These are phyloP conservation scores for Alternaria tenuissima DNA, from an alignment of 2,329 filamentous ascomycete genomes.

Conservation along the genomic window DNA sequence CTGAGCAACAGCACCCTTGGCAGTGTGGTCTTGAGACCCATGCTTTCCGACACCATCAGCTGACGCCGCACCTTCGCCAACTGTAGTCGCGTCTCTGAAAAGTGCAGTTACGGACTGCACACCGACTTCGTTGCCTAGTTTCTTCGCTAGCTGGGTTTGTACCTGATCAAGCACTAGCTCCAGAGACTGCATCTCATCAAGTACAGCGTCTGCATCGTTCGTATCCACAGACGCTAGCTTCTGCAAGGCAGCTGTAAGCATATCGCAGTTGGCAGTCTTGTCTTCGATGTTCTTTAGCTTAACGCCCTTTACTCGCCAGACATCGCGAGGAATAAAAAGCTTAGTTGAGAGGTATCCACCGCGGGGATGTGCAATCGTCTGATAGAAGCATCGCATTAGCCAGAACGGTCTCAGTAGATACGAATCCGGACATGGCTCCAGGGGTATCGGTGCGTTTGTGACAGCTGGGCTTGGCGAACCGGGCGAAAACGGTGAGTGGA, in stretches of 20 bases:
- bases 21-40: conserved; percentile 42
- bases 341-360: conserved; percentile 92
- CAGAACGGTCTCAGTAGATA: conserved; percentile 93
- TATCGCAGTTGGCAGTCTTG: conserved; percentile 90
- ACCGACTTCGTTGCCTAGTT: conserved; percentile 92
- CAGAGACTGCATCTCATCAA: conserved; percentile 92
- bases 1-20: conserved; percentile 47
- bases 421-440: conserved; percentile 92
- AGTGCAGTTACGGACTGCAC: conserved; percentile 75
- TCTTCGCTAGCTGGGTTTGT: conserved; percentile 77
- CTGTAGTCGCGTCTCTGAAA: conserved; percentile 72
- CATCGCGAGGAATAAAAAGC: conserved; percentile 89
- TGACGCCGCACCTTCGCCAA: conserved; percentile 39
- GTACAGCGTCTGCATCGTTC: conserved; percentile 86
- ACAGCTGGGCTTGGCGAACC: conserved; percentile 71
- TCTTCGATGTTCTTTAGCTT: conserved; percentile 93
- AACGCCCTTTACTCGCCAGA: conserved; percentile 92
- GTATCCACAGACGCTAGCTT: conserved; percentile 87
- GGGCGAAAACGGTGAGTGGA: conserved; percentile 71
- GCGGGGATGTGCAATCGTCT: conserved; percentile 88
- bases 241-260: conserved; percentile 85
- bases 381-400: conserved; percentile 94
- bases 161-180: conserved; percentile 88
- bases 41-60: conserved; percentile 37
- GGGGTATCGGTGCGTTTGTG: conserved; percentile 73